Evolutionary conservation across 257 asterid genomes (phyloP), one percentile per base, ranked within the genome.

Genomic region (Nicotiana tabacum): DNA sequence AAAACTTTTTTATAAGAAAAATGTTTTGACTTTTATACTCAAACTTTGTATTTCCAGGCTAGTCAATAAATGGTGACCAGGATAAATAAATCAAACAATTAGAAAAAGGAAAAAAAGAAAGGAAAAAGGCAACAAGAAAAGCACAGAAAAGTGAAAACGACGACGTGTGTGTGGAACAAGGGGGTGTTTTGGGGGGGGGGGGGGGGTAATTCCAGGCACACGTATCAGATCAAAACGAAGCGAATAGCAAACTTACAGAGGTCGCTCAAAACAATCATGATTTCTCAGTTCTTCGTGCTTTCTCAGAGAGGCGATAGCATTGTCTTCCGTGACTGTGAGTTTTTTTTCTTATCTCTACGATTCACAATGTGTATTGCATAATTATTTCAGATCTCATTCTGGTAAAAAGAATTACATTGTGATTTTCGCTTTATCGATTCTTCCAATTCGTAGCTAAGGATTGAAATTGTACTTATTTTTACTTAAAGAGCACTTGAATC

Each of bases 301-400:
- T 96, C 99, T 9, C 99, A 94, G 86, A 92, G 98, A 87, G 98
- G 98, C 91, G 99, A 96, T 66, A 96, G 93, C 90, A 96, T 96
- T 92, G 98, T 96, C 80, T 94, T 96, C 80, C 96, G 99, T 51
- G 99, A 96, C 84, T 96, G 99, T 96, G 65, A 46, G 92, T 77
- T 84, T 85, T 37, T 68, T 48, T 6, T 57, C 33, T 17, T 48
- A 43, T 18, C 10, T 43, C 33, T 29, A 24, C n/a, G 0, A 56
- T 66, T 11, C 15, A 16, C 29, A 81, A 35, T 76, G 60, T 37
- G 69, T 21, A 53, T 61, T 48, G 60, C 4, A 27, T 66, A 2
- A 16, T 37, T 56, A 18, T 66, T 81, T 39, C 55, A 35, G 83
- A 81, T 66, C 83, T 66, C 64, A 30, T 51, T 13, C 37, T 12